These are phyloP conservation scores for Diaporthe sp. DNA, from an alignment of 2,329 filamentous ascomycete genomes.

Conservation along the genomic window DNA sequence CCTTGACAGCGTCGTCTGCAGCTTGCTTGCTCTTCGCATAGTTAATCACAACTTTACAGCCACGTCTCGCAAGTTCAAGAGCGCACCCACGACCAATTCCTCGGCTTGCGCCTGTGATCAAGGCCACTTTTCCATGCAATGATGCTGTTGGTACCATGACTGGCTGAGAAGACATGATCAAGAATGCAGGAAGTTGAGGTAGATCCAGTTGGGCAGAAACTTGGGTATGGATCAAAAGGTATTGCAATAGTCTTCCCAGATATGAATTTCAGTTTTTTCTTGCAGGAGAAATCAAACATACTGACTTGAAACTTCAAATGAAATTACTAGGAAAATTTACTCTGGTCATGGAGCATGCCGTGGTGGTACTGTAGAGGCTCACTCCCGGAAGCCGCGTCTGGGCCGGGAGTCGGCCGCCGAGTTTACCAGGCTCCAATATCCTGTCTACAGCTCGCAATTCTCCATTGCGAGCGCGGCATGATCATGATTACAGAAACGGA, in stretches of 20 bases:
- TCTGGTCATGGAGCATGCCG: background rate
- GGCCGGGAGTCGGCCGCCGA: constrained; percentile 9
- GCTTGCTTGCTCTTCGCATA: constrained; percentile 17
- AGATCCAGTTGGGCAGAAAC: background rate
- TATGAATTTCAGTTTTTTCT: no score
- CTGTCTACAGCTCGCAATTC: background rate
- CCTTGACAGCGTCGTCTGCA: constrained; percentile 6
- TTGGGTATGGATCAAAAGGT: background rate
- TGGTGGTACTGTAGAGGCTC: background rate
- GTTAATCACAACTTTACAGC: background rate
- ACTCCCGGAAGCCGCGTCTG: background rate
- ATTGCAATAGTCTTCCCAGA: background rate
- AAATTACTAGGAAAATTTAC: no score
- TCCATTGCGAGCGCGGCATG: background rate
- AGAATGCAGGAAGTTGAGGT: background rate
- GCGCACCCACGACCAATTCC: constrained; percentile 9
- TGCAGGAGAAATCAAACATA: no score
- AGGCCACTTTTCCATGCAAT: constrained; percentile 1
- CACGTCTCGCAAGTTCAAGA: constrained; percentile 5
- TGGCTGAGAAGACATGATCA: background rate
- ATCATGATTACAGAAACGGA: no score
- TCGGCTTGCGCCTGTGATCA: background rate
- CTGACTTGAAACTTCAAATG: background rate
- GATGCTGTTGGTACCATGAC: background rate
- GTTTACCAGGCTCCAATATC: background rate